Conservation (phyloP, 305 asterid species). For the Solanum hybrid region DNA sequence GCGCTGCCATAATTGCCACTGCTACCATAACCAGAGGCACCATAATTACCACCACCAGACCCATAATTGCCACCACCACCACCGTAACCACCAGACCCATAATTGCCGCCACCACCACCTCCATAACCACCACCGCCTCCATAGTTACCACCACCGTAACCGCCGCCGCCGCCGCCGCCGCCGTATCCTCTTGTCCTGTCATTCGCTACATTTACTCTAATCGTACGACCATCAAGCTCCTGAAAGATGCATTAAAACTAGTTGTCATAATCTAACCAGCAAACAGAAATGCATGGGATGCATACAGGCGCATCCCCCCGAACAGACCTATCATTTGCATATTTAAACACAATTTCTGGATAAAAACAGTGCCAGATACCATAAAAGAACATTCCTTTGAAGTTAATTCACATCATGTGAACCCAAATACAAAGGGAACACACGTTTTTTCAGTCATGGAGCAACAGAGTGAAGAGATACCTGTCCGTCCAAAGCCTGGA, state of each 20-base stretch:
- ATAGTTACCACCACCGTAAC: conserved; percentile 14
- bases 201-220: conserved; percentile 63
- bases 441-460: neutral
- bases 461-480: conserved; percentile 6
- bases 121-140: conserved; percentile 10
- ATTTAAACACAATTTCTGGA: neutral
- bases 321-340: neutral
- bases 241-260: conserved; percentile 9
- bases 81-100: conserved; percentile 19
- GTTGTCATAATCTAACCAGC: neutral
- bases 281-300: neutral
- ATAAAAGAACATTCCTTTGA: neutral
- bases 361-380: neutral
- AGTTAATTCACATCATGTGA: neutral
- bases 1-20: conserved; percentile 10
- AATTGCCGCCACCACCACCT: neutral
- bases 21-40: conserved; percentile 1
- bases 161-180: conserved; percentile 22
- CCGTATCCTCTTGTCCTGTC: conserved; percentile 47
- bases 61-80: conserved; percentile 9
- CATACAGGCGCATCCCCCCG: neutral
- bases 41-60: conserved; percentile 2
- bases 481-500: conserved; percentile 79
- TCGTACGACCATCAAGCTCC: conserved; percentile 74
- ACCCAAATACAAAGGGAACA: neutral